Conservation (phyloP, 169 alveolate species). For the Sarcocystis neurona region DNA sequence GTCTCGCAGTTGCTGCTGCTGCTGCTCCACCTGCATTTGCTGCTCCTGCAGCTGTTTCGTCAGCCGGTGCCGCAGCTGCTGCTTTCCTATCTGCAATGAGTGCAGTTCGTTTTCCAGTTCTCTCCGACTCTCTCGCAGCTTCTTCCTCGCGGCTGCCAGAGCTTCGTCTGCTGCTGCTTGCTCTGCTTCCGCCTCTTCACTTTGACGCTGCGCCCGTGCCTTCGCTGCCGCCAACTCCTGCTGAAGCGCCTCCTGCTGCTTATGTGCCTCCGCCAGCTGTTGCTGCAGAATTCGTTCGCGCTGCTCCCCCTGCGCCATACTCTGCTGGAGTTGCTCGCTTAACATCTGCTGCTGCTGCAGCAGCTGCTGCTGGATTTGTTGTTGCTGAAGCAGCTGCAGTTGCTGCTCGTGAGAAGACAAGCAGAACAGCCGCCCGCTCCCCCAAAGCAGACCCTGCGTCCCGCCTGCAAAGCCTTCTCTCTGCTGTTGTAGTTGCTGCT, state of each 20-base stretch:
- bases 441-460: background rate
- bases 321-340: no score
- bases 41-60: no score
- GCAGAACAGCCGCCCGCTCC: no score
- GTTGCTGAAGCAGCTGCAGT: background rate
- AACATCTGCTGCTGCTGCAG: background rate
- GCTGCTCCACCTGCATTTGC: no score
- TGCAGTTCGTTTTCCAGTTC: background rate
- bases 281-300: constrained; percentile 10
- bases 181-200: background rate
- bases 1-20: no score
- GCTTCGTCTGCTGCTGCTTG: background rate
- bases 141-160: background rate
- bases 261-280: background rate
- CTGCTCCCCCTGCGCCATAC: background rate
- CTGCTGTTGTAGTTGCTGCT: background rate
- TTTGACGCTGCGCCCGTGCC: background rate
- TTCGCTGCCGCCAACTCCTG: background rate
- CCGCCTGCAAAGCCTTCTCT: background rate
- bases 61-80: no score
- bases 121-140: background rate
- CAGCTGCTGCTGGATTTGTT: background rate
- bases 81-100: no score
- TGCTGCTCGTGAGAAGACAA: no score
- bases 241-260: background rate